Conservation (phyloP, 176 grass and related monocot genomes). For the Avena sativa region DNA sequence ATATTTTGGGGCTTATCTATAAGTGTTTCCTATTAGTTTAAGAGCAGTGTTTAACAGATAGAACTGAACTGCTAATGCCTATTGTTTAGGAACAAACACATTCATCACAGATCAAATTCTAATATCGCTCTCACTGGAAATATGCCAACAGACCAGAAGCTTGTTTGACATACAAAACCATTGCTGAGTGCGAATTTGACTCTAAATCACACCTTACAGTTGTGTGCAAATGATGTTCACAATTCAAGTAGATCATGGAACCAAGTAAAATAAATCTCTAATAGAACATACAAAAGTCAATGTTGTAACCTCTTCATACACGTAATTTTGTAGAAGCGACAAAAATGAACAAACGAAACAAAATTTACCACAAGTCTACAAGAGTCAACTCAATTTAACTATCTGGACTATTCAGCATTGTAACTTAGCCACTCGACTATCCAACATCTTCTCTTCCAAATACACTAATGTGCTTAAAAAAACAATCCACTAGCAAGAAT, state of each 20-base stretch:
- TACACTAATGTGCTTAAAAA: neutral
- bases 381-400: neutral
- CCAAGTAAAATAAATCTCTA: neutral
- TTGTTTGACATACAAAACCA: neutral
- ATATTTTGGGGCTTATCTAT: neutral
- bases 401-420: neutral
- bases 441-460: neutral
- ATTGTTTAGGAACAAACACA: neutral
- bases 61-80: neutral
- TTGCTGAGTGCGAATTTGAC: neutral
- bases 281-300: neutral
- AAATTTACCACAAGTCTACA: neutral
- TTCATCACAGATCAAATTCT: constrained; percentile 11
- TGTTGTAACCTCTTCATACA: constrained; percentile 8
- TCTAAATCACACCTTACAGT: neutral
- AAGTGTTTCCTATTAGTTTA: neutral
- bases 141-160: neutral
- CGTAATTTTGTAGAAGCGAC: neutral
- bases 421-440: neutral
- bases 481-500: neutral
- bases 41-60: neutral
- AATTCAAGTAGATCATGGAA: neutral
- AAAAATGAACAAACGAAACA: neutral
- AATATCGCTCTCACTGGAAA: neutral
- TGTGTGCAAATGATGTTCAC: neutral